Evolutionary conservation across 2,329 filamentous ascomycete genomes (phyloP).

Genomic region (Arthrobotrys iridis): DNA sequence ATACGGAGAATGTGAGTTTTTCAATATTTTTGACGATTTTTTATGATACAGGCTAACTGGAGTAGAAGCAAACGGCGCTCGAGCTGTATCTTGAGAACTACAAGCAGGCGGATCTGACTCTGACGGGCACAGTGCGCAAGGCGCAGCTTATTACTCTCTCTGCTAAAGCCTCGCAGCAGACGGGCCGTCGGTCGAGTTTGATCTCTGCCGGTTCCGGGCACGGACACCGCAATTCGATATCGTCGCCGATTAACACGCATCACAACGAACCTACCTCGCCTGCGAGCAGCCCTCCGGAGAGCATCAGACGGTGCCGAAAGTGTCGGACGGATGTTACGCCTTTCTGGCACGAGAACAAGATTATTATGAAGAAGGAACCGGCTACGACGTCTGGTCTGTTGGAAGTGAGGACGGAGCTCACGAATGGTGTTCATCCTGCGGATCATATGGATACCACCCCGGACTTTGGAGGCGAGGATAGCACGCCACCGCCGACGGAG

Average conservation of each 20-base stretch:
- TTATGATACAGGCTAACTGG: conserved; percentile 3
- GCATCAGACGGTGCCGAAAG: conserved; percentile 58
- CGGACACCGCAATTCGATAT: conserved; percentile 57
- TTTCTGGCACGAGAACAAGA: conserved; percentile 57
- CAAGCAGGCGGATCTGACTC: conserved; percentile 90
- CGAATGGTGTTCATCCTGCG: conserved; percentile 38
- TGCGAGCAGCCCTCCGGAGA: conserved; percentile 58
- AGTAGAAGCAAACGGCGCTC: conserved; percentile 72
- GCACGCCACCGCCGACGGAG: conserved; percentile 49
- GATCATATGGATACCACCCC: conserved; percentile 49
- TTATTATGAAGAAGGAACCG: conserved; percentile 53
- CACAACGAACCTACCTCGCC: conserved; percentile 47
- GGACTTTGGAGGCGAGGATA: conserved; percentile 31
- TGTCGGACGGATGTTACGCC: conserved; percentile 57
- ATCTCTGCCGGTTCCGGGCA: conserved; percentile 57
- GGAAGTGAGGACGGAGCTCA: conserved; percentile 32
- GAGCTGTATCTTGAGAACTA: conserved; percentile 88
- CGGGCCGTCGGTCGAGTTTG: conserved; percentile 58
- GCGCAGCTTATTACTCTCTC: conserved; percentile 78
- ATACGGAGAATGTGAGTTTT: conserved; percentile 65
- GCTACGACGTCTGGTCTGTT: conserved; percentile 22
- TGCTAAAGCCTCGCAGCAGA: conserved; percentile 66
- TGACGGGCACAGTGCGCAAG: conserved; percentile 93
- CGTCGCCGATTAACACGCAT: conserved; percentile 41
- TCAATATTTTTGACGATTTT: not conserved